These are phyloP conservation scores for Neocatenulostroma microsporum DNA, from an alignment of 2,329 filamentous ascomycete species.

Conservation along the genomic window DNA sequence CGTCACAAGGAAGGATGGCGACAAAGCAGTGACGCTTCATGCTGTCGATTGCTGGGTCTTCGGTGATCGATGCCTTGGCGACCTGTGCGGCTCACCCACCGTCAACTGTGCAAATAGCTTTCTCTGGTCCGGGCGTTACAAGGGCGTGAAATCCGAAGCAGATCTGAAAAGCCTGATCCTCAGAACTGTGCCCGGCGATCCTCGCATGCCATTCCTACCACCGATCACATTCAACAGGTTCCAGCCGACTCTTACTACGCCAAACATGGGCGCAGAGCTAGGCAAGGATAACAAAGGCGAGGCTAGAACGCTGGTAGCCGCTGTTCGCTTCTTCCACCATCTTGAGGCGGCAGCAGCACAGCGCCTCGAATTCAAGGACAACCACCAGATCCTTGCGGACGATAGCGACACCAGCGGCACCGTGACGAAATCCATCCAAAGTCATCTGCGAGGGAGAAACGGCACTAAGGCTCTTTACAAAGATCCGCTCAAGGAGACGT, in stretches of 20 bases:
- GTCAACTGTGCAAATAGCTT: no score
- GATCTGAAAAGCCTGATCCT: background rate
- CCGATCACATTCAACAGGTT: constrained; percentile 2
- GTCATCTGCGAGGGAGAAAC: background rate
- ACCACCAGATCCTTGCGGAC: background rate
- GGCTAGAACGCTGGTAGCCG: background rate
- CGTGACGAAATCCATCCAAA: background rate
- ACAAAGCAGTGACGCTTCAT: background rate
- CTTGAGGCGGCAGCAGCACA: background rate
- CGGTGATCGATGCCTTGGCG: background rate
- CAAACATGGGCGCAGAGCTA: background rate
- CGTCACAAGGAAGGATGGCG: no score
- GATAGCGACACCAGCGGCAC: background rate
- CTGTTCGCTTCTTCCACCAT: background rate
- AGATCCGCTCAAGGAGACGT: background rate
- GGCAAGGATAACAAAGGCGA: background rate
- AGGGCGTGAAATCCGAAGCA: background rate
- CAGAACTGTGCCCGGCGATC: background rate
- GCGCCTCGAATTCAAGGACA: background rate
- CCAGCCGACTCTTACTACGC: background rate
- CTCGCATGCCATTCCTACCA: constrained; percentile 1
- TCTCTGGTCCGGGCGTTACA: background rate
- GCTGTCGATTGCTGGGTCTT: background rate
- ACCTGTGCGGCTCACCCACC: no score
- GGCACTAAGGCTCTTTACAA: background rate